Conservation (phyloP, 306 rosid genomes). For the Glycine latifolia region DNA sequence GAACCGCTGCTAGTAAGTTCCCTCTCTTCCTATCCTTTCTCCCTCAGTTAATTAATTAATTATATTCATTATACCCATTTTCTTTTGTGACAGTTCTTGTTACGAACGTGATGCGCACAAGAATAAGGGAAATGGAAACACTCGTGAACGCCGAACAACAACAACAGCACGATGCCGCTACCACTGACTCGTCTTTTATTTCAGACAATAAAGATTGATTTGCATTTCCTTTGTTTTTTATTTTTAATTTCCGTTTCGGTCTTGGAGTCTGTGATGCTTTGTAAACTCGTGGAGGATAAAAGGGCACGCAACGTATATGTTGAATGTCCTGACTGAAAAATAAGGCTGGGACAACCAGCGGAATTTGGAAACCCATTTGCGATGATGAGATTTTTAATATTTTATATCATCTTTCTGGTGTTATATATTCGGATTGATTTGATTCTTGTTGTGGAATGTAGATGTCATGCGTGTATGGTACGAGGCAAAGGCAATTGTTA, state of each 20-base stretch:
- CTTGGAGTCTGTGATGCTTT: not conserved
- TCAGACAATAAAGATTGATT: constrained; percentile 46
- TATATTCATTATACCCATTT: not conserved
- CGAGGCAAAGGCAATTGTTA: too few relatives aligned
- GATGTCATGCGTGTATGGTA: too few relatives aligned
- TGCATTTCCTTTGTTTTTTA: not conserved
- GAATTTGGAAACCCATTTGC: not conserved
- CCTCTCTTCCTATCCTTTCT: constrained; percentile 1
- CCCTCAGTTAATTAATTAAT: not conserved
- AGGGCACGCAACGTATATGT: constrained; percentile 53
- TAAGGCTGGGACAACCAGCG: not conserved
- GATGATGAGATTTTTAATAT: not conserved
- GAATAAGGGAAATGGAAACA: constrained; percentile 66
- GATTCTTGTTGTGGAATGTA: too few relatives aligned
- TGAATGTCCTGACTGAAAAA: constrained; percentile 51
- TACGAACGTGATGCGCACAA: constrained; percentile 63
- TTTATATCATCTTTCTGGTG: too few relatives aligned
- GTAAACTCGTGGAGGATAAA: not conserved
- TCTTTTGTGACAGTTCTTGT: constrained; percentile 59
- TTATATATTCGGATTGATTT: too few relatives aligned
- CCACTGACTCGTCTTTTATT: constrained; percentile 42
- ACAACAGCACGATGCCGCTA: constrained; percentile 36
- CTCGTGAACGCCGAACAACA: constrained; percentile 45
- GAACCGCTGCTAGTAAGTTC: constrained; percentile 78
- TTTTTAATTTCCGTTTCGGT: not conserved